phyloP scores from a whole-genome alignment of 2,329 filamentous ascomycete species.

The Lizonia empirigonia region DNA sequence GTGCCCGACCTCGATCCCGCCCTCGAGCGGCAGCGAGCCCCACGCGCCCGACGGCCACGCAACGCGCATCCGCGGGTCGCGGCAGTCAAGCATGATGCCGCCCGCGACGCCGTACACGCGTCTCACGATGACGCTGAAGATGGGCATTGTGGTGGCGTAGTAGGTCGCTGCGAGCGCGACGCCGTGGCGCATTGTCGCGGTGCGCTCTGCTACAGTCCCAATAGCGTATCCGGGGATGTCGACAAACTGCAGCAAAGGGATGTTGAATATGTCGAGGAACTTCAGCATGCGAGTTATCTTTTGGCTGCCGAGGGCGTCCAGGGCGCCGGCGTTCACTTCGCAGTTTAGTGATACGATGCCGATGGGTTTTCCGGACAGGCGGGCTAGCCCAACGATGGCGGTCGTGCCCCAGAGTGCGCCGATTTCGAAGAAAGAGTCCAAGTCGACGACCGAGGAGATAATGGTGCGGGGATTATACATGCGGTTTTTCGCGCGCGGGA shows the following conservation, averaged over 20 bases:
- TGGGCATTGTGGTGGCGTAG: constrained; percentile 65
- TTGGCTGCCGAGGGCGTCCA: constrained; percentile 65
- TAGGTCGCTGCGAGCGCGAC: constrained; percentile 66
- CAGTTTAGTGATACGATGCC: constrained; percentile 66
- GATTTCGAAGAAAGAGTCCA: constrained; percentile 66
- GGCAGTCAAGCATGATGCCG: constrained; percentile 66
- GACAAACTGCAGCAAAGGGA: constrained; percentile 67
- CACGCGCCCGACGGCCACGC: constrained; percentile 69
- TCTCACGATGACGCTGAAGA: constrained; percentile 67
- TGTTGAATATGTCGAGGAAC: constrained; percentile 68
- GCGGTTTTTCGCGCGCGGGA: constrained; percentile 62
- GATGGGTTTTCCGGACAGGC: constrained; percentile 62
- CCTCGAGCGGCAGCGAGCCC: constrained; percentile 66
- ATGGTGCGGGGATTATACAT: constrained; percentile 66
- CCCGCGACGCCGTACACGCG: constrained; percentile 68
- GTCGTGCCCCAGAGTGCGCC: constrained; percentile 67
- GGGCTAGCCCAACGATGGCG: constrained; percentile 64
- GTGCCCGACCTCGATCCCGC: constrained; percentile 69
- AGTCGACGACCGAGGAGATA: constrained; percentile 63
- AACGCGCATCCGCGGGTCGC: constrained; percentile 65
- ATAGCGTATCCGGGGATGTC: constrained; percentile 67
- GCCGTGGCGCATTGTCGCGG: constrained; percentile 69
- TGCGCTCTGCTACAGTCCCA: constrained; percentile 66
- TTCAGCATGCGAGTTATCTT: constrained; percentile 66
- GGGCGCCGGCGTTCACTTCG: constrained; percentile 64